A percentile compares a stretch with the other conserved stretches of the same genome.
Evolutionary conservation across 1,284 basidiomycete genomes (phyloP).

Genomic region (Phellopilus nigrolimitatus): DNA sequence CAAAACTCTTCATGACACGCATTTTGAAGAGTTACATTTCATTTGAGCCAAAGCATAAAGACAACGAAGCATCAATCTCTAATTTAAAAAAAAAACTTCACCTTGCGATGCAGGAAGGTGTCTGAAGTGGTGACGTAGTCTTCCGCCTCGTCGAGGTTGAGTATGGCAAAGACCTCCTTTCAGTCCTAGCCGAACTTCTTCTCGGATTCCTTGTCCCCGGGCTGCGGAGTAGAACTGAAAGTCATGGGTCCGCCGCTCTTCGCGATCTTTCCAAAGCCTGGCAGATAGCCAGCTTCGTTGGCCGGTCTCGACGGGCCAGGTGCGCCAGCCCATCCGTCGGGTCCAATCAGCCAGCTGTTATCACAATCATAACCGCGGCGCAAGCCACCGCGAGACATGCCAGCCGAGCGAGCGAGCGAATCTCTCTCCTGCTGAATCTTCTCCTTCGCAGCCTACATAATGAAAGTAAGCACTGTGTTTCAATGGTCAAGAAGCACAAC

Average conservation of each 20-base stretch:
- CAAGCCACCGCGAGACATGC: slow-evolving; percentile 78
- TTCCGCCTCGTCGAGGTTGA: slow-evolving; percentile 83
- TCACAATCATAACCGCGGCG: slow-evolving; percentile 77
- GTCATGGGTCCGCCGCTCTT: slow-evolving; percentile 55
- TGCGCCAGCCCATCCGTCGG: slow-evolving; percentile 89
- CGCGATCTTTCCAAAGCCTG: slow-evolving; percentile 82
- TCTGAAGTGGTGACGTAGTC: slow-evolving; percentile 76
- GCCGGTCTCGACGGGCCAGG: slow-evolving; percentile 53
- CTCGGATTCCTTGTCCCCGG: slow-evolving; percentile 53
- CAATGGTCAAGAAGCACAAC: slow-evolving; percentile 28
- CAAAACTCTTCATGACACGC: too few relatives aligned
- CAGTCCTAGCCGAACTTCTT: slow-evolving; percentile 78
- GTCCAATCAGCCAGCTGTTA: slow-evolving; percentile 45
- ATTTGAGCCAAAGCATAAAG: too few relatives aligned
- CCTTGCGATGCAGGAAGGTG: too few relatives aligned
- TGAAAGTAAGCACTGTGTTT: slow-evolving; percentile 5
- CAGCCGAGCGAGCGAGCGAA: slow-evolving; percentile 41
- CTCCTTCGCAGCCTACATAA: slow-evolving; percentile 59
- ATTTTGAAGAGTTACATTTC: too few relatives aligned
- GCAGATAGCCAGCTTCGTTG: slow-evolving; percentile 81
- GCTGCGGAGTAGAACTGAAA: slow-evolving; percentile 54
- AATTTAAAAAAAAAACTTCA: too few relatives aligned
- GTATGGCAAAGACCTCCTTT: slow-evolving; percentile 73
- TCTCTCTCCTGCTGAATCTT: slow-evolving; percentile 66
- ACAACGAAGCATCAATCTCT: too few relatives aligned